Percentiles rank a stretch among this genome's conserved stretches.
Conservation (phyloP, 257 asterid genomes). For the Lantana camara region DNA sequence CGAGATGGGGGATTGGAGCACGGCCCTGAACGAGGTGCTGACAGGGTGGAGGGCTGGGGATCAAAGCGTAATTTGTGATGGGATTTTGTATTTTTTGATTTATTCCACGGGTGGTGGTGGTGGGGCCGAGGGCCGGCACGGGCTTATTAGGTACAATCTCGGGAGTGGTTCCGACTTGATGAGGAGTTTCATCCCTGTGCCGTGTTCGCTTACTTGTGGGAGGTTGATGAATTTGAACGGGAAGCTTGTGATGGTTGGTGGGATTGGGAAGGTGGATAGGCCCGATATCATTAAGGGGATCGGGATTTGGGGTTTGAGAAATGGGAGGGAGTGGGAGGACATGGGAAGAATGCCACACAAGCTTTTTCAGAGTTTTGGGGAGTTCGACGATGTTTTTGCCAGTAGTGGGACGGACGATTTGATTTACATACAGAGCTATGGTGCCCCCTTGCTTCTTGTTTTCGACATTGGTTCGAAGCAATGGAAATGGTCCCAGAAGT, state of each 20-base stretch:
- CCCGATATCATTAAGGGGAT: conserved; percentile 88
- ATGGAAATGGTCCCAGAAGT: conserved; percentile 95
- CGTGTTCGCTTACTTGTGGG: conserved; percentile 87
- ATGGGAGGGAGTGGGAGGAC: conserved; percentile 78
- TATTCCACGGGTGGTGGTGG: conserved; percentile 65
- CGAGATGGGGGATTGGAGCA: conserved; percentile 53
- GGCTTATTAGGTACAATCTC: conserved; percentile 64
- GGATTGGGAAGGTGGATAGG: conserved; percentile 82
- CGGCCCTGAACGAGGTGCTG: conserved; percentile 57
- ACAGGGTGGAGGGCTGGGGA: conserved; percentile 95
- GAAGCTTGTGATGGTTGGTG: conserved; percentile 90
- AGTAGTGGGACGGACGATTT: conserved; percentile 87
- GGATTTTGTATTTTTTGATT: conserved; percentile 71
- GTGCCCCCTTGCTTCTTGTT: conserved; percentile 80
- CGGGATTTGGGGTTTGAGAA: conserved; percentile 69
- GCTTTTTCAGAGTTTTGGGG: conserved; percentile 92
- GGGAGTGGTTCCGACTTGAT: conserved; percentile 42
- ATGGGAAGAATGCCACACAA: conserved; percentile 85
- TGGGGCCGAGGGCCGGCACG: conserved; percentile 66
- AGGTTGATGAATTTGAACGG: conserved; percentile 84
- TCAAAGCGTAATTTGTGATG: conserved; percentile 84
- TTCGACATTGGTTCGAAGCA: conserved; percentile 60
- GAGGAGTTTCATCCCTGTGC: conserved; percentile 75
- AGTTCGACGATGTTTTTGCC: conserved; percentile 90
- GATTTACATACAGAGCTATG: conserved; percentile 89